Percentiles rank a stretch among this genome's conserved stretches.
Conservation (phyloP, 129 eudicot genomes). For the Dittrichia graveolens region DNA sequence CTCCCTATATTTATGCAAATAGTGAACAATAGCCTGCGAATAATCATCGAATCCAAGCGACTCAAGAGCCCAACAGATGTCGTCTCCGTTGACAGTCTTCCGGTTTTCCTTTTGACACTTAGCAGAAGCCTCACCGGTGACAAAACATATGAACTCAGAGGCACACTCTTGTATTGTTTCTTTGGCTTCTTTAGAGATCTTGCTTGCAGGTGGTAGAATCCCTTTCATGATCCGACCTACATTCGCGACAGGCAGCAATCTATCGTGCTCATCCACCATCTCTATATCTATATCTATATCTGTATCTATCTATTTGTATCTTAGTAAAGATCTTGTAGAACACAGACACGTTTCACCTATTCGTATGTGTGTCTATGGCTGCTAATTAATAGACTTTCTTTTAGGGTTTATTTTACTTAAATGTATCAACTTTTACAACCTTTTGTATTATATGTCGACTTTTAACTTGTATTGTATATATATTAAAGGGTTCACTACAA, state of each 20-base stretch:
- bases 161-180: conserved; percentile 69
- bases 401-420: too few relatives aligned
- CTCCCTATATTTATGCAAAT: conserved; percentile 46
- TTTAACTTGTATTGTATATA: too few relatives aligned
- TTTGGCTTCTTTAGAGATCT: conserved; percentile 70
- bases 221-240: conserved; percentile 65
- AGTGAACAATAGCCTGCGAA: conserved; percentile 43
- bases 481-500: too few relatives aligned
- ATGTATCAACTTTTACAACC: too few relatives aligned
- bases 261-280: conserved; percentile 52
- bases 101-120: conserved; percentile 70
- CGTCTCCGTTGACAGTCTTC: conserved; percentile 65
- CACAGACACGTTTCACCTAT: conserved; percentile 37
- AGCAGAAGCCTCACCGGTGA: conserved; percentile 65
- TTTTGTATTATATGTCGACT: too few relatives aligned
- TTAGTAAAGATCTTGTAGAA: conserved; percentile 29
- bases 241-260: conserved; percentile 62
- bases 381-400: background rate
- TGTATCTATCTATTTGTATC: too few relatives aligned
- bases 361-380: conserved; percentile 21
- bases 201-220: conserved; percentile 55
- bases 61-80: conserved; percentile 63
- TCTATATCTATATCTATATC: conserved; percentile 19
- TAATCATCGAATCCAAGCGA: conserved; percentile 62
- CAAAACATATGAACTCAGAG: conserved; percentile 63